Base-by-base conservation (phyloP, 495 filamentous ascomycete genomes). In the Penicillium angulare region DNA sequence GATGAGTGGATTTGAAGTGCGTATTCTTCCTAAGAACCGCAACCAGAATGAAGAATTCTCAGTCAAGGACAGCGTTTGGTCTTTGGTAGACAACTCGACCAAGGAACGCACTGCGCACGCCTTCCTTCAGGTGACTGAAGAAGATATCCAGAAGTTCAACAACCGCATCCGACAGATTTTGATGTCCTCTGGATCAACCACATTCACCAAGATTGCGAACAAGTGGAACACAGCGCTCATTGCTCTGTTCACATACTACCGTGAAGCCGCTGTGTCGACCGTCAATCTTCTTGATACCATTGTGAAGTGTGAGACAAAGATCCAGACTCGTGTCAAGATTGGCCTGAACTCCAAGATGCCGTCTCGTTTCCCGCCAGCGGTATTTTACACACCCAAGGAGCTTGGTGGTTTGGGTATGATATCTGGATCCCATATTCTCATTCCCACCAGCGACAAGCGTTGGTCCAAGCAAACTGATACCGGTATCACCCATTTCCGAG, bases 301-400 rank as follows among this genome's bases (percentile, higher is more conserved):
- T 56, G 95, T 99, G 58, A 99, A 99, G 69, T 97, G 95, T 61
- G 95, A 99, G 72, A 99, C 95, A 10, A 99, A 99, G 77, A 99
- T 99, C 47, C 95, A 99, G 73, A 99, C 95, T 7, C 83, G 95
- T 52, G 95, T 99, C 56, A 99, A 99, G 81, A 99, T 99, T 54
- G 95, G 95, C 4, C 68, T 99, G 57, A 99, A 99, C 73, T 97
- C 93, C 3, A 99, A 99, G 76, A 99, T 99, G 95, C 95, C 95
- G 36, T 97, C 92, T 5, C 88, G 95, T 77, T 99, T 99, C 77
- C 95, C 93, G 17, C 95, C 95, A 7, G 95, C 95, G 6, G 95
- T 99, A 9, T 99, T 99, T 72, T 99, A 99, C 65, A 99, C 95
- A 0, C 95, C 95, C 1, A 99, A 99, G 76, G 95, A 99, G 64